Evolutionary conservation across 805 yeast species (phyloP), one percentile per base, ranked within the genome.

Genomic region (Clavispora asparagi): DNA sequence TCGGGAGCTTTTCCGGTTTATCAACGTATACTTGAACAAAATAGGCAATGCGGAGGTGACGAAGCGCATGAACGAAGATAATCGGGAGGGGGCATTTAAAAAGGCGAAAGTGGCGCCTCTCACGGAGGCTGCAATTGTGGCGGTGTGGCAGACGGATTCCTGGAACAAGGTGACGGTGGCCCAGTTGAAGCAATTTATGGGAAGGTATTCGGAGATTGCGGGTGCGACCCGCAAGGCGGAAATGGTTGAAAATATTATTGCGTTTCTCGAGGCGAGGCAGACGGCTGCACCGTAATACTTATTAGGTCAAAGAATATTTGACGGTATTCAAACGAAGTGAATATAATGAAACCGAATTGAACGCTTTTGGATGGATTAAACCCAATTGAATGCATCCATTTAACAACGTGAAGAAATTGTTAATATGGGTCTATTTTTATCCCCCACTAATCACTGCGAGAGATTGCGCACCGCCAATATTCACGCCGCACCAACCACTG

Each of bases 121-220:
- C 31, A 53, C 43, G 5, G 79, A 75, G 46, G 64, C 64, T 7
- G 73, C 67, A 10, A 64, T 76, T 5, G 50, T 74, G 23, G 57
- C 63, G 12, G 74, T 76, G 4, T 76, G 77, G 76, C 68, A 68
- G 46, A 48, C 63, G 30, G 57, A 66, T 37, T 44, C 54, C 4
- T 63, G 76, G 61, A 44, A 48, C 7, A 50, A 56, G 19, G 75
- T 72, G 46, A 71, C 70, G n/a, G 69, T 69, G 33, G 64, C 64
- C 4, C 79, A 77, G 49, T 58, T 78, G 30, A 66, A 62, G 48
- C 59, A 53, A n/a, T 77, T 70, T 48, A 66, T 69, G 41, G 56
- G 54, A 17, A 58, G 64, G 23, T 67, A 73, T 50, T 62, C 56
- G 13, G 41, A 54, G 12, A 73, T 74, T 16, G 63, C 60, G 27